Evolutionary conservation across 176 grass and related monocot species (phyloP).

Genomic region (Oryza brachyantha): DNA sequence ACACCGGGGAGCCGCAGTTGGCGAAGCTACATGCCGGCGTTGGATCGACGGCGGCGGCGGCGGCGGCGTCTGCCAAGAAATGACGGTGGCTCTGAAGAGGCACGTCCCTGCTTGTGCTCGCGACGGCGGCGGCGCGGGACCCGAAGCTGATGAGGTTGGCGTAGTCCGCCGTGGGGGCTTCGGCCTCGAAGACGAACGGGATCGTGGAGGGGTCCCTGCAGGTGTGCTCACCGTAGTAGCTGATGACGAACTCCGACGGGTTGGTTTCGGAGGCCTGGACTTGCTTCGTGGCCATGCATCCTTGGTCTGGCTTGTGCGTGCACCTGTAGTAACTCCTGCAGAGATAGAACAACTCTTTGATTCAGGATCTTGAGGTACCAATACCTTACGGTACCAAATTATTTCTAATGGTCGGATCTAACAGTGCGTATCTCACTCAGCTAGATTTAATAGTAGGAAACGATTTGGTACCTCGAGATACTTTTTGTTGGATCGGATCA

Average conservation of each 20-base stretch:
- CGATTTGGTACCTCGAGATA: too few relatives aligned
- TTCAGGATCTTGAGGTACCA: too few relatives aligned
- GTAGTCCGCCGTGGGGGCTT: not conserved
- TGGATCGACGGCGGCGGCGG: too few relatives aligned
- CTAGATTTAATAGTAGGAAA: too few relatives aligned
- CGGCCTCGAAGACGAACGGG: constrained; percentile 35
- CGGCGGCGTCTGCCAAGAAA: not conserved
- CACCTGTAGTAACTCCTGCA: constrained; percentile 90
- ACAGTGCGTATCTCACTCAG: too few relatives aligned
- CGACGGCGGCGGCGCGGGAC: not conserved
- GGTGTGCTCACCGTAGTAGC: constrained; percentile 78
- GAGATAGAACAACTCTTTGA: not conserved
- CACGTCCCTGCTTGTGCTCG: not conserved
- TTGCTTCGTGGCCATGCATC: constrained; percentile 62
- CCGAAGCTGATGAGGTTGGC: constrained; percentile 62
- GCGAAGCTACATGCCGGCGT: not conserved
- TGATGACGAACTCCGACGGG: constrained; percentile 46
- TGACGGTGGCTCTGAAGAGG: not conserved
- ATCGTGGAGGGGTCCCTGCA: constrained; percentile 57
- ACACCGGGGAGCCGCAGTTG: not conserved
- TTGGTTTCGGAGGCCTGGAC: constrained; percentile 59
- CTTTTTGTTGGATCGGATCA: too few relatives aligned
- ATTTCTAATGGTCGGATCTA: too few relatives aligned
- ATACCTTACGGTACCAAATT: too few relatives aligned
- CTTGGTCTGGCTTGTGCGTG: constrained; percentile 60